These are phyloP conservation scores for Thelonectria olida DNA, from an alignment of 2,329 filamentous ascomycete genomes.

Conservation along the genomic window DNA sequence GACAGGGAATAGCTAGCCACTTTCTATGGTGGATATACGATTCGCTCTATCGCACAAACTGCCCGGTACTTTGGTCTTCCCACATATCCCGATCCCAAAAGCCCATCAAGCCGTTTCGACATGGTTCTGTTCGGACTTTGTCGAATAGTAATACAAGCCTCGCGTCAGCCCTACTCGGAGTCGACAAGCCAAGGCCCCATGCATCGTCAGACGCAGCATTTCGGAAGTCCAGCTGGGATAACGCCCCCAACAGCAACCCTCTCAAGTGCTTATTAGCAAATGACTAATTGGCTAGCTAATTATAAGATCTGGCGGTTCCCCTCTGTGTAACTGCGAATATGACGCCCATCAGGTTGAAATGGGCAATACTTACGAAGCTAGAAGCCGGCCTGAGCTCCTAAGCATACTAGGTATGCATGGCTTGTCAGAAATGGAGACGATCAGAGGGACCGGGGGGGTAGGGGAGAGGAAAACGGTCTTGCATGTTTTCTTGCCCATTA, in stretches of 20 bases:
- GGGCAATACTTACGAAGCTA: too few species aligned
- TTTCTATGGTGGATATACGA: not conserved
- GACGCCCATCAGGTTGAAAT: too few species aligned
- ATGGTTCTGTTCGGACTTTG: not conserved
- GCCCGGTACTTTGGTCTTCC: slow-evolving; percentile 2
- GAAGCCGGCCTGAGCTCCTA: too few species aligned
- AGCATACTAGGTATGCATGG: not conserved
- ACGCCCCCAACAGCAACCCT: slow-evolving; percentile 14
- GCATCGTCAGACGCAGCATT: slow-evolving; percentile 2
- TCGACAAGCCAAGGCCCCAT: slow-evolving; percentile 6
- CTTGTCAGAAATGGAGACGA: not conserved
- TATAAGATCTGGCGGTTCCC: not conserved
- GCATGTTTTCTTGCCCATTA: not conserved
- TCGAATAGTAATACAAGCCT: slow-evolving; percentile 27
- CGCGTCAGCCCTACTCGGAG: slow-evolving; percentile 38
- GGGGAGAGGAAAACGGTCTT: not conserved
- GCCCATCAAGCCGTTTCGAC: not conserved
- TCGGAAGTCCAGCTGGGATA: not conserved
- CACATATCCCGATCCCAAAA: slow-evolving; percentile 14
- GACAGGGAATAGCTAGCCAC: not conserved
- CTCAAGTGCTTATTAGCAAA: slow-evolving; percentile 38
- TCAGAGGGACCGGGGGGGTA: not conserved
- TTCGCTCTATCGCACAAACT: slow-evolving; percentile 1
- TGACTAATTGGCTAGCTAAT: not conserved
- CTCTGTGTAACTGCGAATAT: too few species aligned